Evolutionary conservation across 108 stramenopile species (phyloP), one percentile per base, ranked within the genome.

Genomic region (Aureococcus anophagefferens): DNA sequence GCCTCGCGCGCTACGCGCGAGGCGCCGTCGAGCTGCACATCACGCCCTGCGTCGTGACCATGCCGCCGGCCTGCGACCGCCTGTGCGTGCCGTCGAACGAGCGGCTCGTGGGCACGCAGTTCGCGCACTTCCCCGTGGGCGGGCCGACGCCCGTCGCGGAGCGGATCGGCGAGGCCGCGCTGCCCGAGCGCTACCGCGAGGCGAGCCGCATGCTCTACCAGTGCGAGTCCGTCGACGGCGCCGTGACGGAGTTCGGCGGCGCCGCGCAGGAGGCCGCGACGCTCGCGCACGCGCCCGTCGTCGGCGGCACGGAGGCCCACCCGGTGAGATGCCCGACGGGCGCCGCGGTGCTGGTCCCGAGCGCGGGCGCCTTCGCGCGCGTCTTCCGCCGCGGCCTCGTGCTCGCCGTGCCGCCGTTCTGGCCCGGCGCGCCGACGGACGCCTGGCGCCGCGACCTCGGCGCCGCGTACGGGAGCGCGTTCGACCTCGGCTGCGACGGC

Each of bases 151-250:
- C 66, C 28, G 13, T 7, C 7, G 35, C 35, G 35, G 3, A 0
- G 33, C 25, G 35, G 31, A 67, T 67, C 35, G 66, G 66, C 15
- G 36, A 36, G 5, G 33, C 16, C 13, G 11, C n/a, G n/a, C n/a
- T n/a, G n/a, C 35, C 9, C 9, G 29, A 31, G 30, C 11, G 64
- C 64, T 7, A 65, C 33, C 16, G 64, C 64, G 21, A 28, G 64
- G 5, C 16, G 33, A 65, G 32, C n/a, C n/a, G 35, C 35, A n/a
- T 67, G 66, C 35, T 67, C 7, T 67, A 67, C 29, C 66, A 67
- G n/a, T 67, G 66, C 35, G 66, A 67, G 35, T n/a, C 25, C 35
- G 36, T 67, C 36, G 66, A 67, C 29, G 66, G 66, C n/a, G n/a
- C 29, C 28, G 66, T 67, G 15, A 67, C 66, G 35, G 66, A 67